Conservation (phyloP, 805 yeast species). For the Starmerella davenportii region DNA sequence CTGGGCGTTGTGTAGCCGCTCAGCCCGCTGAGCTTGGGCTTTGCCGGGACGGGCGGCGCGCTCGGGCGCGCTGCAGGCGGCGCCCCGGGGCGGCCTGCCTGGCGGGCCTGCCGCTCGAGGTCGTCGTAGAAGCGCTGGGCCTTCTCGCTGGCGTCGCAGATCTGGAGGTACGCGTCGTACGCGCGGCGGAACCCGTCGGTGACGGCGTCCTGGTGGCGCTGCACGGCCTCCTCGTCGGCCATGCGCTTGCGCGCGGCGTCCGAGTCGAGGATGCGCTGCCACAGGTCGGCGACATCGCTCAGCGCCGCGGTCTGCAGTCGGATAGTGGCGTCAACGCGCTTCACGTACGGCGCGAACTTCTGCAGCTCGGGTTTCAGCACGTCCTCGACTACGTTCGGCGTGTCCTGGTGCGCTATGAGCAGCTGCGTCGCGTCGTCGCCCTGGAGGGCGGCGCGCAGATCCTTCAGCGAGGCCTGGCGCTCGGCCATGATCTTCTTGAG, state of each 20-base stretch:
- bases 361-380: slow-evolving; percentile 54
- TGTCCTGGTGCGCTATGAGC: slow-evolving; percentile 43
- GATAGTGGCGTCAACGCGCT: slow-evolving; percentile 50
- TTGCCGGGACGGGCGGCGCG: not conserved
- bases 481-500: slow-evolving; percentile 47
- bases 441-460: slow-evolving; percentile 52
- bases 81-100: slow-evolving; percentile 6
- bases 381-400: slow-evolving; percentile 35
- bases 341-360: slow-evolving; percentile 54
- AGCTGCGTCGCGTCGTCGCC: slow-evolving; percentile 70
- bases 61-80: not conserved
- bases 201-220: slow-evolving; percentile 23
- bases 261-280: slow-evolving; percentile 30
- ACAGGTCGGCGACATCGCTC: slow-evolving; percentile 29
- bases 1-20: slow-evolving; percentile 15
- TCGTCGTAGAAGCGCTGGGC: slow-evolving; percentile 50
- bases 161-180: slow-evolving; percentile 39
- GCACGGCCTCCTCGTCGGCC: slow-evolving; percentile 21
- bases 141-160: slow-evolving; percentile 38
- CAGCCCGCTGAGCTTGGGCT: slow-evolving; percentile 5
- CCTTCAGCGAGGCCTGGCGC: slow-evolving; percentile 40
- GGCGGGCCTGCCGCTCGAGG: slow-evolving; percentile 24
- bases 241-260: slow-evolving; percentile 28
- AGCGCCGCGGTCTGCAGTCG: slow-evolving; percentile 42
- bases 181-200: slow-evolving; percentile 32